Percentiles rank a stretch among this genome's conserved stretches.
phyloP scores from a whole-genome alignment of 257 asterid genomes.

The Solanum sejunctum region DNA sequence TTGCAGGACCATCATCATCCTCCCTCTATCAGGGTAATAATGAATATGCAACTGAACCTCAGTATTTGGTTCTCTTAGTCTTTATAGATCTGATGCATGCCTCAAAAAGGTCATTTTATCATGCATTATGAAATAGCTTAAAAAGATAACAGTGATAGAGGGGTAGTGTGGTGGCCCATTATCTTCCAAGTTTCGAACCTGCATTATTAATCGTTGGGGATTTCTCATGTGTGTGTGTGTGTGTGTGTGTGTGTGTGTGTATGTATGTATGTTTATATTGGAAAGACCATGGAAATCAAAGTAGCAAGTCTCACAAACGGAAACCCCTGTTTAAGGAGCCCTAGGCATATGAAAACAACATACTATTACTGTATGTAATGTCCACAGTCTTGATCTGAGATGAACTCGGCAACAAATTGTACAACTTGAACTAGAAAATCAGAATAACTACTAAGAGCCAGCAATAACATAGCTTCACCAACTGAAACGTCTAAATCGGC shows the following conservation, averaged over 20 bases:
- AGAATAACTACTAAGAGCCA: background rate
- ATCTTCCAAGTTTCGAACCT: background rate
- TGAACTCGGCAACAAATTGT: background rate
- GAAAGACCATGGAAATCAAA: background rate
- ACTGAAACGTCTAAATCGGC: background rate
- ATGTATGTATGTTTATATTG: no score
- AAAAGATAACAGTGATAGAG: background rate
- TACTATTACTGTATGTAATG: background rate
- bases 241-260: no score
- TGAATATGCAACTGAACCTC: background rate
- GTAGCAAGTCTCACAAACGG: background rate
- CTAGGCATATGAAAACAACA: background rate
- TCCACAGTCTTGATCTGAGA: background rate
- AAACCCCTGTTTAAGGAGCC: background rate
- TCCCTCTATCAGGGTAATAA: background rate
- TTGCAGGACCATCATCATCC: background rate
- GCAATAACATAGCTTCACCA: background rate
- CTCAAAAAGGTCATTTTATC: background rate
- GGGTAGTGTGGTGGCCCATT: background rate
- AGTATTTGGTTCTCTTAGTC: background rate
- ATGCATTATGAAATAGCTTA: background rate
- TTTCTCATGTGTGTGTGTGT: background rate
- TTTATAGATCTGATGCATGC: background rate
- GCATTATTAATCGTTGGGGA: background rate
- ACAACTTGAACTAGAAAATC: background rate